phyloP scores from a whole-genome alignment of 2,329 filamentous ascomycete genomes.

The Colletotrichum sp. region DNA sequence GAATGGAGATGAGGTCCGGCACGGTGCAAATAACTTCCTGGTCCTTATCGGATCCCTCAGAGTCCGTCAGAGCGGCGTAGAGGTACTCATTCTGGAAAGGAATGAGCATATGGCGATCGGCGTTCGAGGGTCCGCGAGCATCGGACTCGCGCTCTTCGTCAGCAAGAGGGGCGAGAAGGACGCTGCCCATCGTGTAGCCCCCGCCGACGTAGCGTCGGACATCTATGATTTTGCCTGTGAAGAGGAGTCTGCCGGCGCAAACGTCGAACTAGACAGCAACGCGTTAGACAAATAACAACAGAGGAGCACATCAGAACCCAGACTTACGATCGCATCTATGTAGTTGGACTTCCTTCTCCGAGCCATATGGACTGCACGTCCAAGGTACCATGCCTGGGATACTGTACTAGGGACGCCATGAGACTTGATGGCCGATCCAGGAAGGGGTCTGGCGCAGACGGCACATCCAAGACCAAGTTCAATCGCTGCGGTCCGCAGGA shows the following conservation, averaged over 20 bases:
- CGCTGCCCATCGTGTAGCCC: conserved; percentile 46
- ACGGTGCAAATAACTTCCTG: conserved; percentile 39
- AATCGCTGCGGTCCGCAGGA: conserved; percentile 39
- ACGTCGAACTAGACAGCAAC: conserved; percentile 16
- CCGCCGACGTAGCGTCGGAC: conserved; percentile 41
- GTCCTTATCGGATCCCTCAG: conserved; percentile 30
- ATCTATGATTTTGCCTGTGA: conserved; percentile 44
- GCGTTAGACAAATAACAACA: neutral
- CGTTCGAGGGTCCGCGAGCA: conserved; percentile 1
- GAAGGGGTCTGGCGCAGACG: conserved; percentile 37
- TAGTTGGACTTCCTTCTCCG: conserved; percentile 31
- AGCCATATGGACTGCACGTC: conserved; percentile 34
- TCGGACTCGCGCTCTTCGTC: conserved; percentile 31
- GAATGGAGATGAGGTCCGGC: conserved; percentile 40
- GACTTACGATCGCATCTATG: conserved; percentile 26
- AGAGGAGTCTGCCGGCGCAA: conserved; percentile 40
- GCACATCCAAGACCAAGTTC: conserved; percentile 44
- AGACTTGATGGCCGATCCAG: conserved; percentile 36
- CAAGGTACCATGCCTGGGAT: conserved; percentile 39
- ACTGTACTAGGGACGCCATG: conserved; percentile 37
- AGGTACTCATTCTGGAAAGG: conserved; percentile 49
- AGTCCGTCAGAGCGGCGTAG: conserved; percentile 38
- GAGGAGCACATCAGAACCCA: no score
- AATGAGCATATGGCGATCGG: conserved; percentile 38
- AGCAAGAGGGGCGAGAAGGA: conserved; percentile 33